Base-by-base conservation (phyloP, 176 grass and related monocot genomes). In the Cymbopogon citratus region DNA sequence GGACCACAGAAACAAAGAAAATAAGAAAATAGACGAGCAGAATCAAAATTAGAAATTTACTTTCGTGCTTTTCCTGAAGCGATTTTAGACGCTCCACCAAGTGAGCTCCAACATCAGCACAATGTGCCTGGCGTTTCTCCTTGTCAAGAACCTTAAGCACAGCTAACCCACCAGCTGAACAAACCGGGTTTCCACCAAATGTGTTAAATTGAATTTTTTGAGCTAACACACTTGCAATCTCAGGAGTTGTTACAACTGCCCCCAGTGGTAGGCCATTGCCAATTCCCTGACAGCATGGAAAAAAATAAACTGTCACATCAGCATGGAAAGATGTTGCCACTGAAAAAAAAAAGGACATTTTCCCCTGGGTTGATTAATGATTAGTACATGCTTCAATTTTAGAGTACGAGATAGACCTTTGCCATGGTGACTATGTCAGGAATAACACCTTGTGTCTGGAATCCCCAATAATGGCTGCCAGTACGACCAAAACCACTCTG, bases 171-270 rank as follows among this genome's bases (percentile, higher is more conserved):
- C 96, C 93, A 78, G 91, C 96, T 39, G 96, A 99, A 71, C 96
- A 93, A 62, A 99, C 96, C 67, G 96, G 96, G 52, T 99, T 99
- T 61, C 93, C 93, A 70, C 96, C 96, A 71, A 90, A 99, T 70
- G 93, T 99, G 77, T 99, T 99, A 68, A 99, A 95, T 26, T 95
- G 91, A 36, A 99, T 95, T 84, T 91, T 99, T 73, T 93, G 92
- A 70, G 96, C 46, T 80, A 99, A 63, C 19, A 91, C 96, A 24
- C 85, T 87, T 67, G 96, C 96, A 74, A 95, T 95, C 77, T 99
- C 89, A 62, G 91, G 91, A 62, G 92, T 99, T 26, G 93, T 95
- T 73, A 99, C 93, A 52, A 99, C 93, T 60, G 96, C 96, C 60
- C 96, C 96, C 60, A 99, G 74, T 35, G 96, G 96, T 78, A 99